Evolutionary conservation across 306 rosid genomes (phyloP).

Genomic region (Gastrolobium villosum): DNA sequence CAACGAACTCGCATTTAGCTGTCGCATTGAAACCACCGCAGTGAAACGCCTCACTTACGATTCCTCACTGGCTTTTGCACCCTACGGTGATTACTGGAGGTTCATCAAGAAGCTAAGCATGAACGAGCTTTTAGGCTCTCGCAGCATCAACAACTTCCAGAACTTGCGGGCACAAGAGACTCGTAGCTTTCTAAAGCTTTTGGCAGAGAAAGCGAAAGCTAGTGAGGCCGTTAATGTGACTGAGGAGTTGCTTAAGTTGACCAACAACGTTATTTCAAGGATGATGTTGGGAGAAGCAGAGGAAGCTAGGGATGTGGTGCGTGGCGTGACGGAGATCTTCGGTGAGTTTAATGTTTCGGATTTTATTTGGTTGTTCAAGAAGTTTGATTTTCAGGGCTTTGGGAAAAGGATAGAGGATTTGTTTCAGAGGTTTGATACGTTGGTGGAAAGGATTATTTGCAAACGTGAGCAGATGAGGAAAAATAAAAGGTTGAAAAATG

Average conservation of each 20-base stretch:
- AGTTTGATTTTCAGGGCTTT: no score
- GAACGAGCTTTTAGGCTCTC: conserved; percentile 44
- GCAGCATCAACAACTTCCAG: neutral
- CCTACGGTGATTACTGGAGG: conserved; percentile 50
- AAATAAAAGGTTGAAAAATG: no score
- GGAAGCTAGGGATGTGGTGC: no score
- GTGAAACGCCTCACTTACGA: conserved; percentile 47
- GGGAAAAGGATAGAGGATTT: no score
- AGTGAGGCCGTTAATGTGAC: conserved; percentile 45
- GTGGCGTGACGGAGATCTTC: no score
- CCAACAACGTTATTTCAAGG: conserved; percentile 44
- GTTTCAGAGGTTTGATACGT: conserved; percentile 30
- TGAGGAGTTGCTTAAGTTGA: conserved; percentile 37
- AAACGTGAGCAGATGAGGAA: conserved; percentile 34
- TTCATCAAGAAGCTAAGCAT: conserved; percentile 50
- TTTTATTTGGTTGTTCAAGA: no score
- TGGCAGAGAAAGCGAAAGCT: conserved; percentile 23
- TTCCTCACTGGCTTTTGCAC: conserved; percentile 49
- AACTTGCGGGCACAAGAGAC: conserved; percentile 43
- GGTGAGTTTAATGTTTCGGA: no score
- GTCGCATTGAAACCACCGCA: conserved; percentile 10
- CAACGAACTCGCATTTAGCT: conserved; percentile 46
- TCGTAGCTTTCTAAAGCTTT: neutral
- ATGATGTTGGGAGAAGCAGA: conserved; percentile 57
- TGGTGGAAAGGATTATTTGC: conserved; percentile 46